These are phyloP conservation scores for Gnomoniopsis sp. DNA, from an alignment of 2,329 filamentous ascomycete species.

Conservation along the genomic window DNA sequence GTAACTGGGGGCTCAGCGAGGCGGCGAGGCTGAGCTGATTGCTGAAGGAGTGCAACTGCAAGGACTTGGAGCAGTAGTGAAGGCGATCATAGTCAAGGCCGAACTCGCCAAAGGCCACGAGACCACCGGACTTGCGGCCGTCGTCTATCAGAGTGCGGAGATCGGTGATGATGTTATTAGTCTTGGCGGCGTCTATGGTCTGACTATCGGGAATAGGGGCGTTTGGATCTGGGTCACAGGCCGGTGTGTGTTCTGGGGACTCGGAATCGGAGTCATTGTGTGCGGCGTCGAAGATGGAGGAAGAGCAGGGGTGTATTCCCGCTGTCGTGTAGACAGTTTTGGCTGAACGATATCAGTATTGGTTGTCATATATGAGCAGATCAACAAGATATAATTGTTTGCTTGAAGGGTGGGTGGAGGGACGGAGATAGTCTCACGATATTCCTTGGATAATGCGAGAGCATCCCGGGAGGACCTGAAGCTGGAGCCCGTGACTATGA, in stretches of 20 bases:
- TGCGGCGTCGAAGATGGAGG: slow-evolving; percentile 67
- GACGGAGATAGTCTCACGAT: too few species aligned
- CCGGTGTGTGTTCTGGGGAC: slow-evolving; percentile 39
- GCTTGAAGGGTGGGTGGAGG: too few species aligned
- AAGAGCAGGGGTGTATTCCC: slow-evolving; percentile 90
- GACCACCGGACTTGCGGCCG: slow-evolving; percentile 47
- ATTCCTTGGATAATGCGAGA: slow-evolving; percentile 66
- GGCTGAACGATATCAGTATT: slow-evolving; percentile 43
- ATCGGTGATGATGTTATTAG: slow-evolving; percentile 48
- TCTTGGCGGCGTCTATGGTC: slow-evolving; percentile 37
- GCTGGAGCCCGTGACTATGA: slow-evolving; percentile 92
- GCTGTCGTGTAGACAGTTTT: slow-evolving; percentile 84
- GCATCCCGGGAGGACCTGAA: slow-evolving; percentile 74
- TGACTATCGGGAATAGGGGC: slow-evolving; percentile 48
- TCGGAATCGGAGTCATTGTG: slow-evolving; percentile 41
- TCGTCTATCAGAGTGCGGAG: slow-evolving; percentile 63
- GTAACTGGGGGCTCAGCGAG: slow-evolving; percentile 66
- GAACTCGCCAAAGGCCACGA: slow-evolving; percentile 89
- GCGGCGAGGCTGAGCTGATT: slow-evolving; percentile 77
- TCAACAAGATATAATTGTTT: background rate
- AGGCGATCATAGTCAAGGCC: slow-evolving; percentile 95
- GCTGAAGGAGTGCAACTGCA: slow-evolving; percentile 82
- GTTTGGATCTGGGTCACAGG: slow-evolving; percentile 51
- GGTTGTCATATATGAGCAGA: background rate
- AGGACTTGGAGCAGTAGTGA: slow-evolving; percentile 72